phyloP scores from a whole-genome alignment of 2,329 filamentous ascomycete genomes.

The Grosmannia clavigera region DNA sequence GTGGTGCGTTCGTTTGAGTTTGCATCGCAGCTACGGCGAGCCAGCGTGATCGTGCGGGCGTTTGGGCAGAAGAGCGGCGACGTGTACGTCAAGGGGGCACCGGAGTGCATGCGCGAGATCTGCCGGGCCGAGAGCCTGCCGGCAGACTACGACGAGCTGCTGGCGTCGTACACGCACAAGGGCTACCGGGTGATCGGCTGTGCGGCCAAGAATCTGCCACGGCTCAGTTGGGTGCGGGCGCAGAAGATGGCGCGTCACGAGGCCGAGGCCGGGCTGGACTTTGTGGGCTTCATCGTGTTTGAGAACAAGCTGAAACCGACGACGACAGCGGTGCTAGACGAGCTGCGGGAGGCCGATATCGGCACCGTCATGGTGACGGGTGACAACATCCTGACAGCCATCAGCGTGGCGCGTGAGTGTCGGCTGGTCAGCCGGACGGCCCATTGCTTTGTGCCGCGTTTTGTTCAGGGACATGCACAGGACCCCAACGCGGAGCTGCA shows the following conservation, averaged over 20 bases:
- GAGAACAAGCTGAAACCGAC: slow-evolving; percentile 95
- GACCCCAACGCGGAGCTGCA: slow-evolving; percentile 61
- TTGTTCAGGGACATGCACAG: slow-evolving; percentile 61
- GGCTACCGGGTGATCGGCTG: slow-evolving; percentile 95
- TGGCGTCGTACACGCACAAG: slow-evolving; percentile 86
- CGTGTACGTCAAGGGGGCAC: slow-evolving; percentile 91
- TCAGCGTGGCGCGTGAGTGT: slow-evolving; percentile 89
- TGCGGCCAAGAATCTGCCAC: slow-evolving; percentile 76
- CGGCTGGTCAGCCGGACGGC: slow-evolving; percentile 66
- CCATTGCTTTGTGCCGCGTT: slow-evolving; percentile 88
- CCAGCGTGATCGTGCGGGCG: slow-evolving; percentile 82
- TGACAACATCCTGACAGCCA: slow-evolving; percentile 93
- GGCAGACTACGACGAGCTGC: slow-evolving; percentile 74
- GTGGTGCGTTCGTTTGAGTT: slow-evolving; percentile 89
- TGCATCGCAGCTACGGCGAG: slow-evolving; percentile 78
- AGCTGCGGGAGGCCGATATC: slow-evolving; percentile 73
- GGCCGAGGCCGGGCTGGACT: slow-evolving; percentile 72
- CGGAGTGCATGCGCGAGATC: slow-evolving; percentile 92
- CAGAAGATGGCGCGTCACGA: slow-evolving; percentile 86
- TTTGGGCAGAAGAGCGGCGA: slow-evolving; percentile 77
- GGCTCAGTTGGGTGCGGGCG: slow-evolving; percentile 84
- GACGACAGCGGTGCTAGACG: slow-evolving; percentile 68
- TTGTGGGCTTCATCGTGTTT: slow-evolving; percentile 94
- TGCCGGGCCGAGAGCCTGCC: slow-evolving; percentile 78
- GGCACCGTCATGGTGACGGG: slow-evolving; percentile 93